phyloP scores from a whole-genome alignment of 2,329 filamentous ascomycete species.

The Alternaria dauci region DNA sequence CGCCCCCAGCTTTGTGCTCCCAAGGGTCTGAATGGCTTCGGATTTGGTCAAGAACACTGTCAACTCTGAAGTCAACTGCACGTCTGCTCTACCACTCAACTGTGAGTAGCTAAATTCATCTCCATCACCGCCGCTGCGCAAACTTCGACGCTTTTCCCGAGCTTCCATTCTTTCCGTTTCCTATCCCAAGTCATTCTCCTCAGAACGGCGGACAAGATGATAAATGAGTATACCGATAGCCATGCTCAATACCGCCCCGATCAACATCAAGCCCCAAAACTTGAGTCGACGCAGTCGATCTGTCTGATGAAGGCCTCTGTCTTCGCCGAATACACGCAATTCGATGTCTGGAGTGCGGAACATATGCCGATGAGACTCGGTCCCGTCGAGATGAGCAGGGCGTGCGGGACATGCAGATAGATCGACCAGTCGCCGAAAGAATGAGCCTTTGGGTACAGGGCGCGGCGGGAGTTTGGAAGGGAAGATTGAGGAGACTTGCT shows the following conservation, averaged over 20 bases:
- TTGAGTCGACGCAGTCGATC: not conserved
- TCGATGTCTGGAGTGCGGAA: slow-evolving; percentile 1
- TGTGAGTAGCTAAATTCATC: too few relatives aligned
- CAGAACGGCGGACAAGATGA: not conserved
- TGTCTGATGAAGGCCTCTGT: rapidly evolving
- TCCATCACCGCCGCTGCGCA: not conserved
- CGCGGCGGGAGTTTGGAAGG: not conserved
- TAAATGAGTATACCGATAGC: not conserved
- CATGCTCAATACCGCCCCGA: not conserved
- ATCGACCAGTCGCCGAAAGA: not conserved
- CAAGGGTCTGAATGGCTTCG: too few relatives aligned
- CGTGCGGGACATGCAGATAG: not conserved
- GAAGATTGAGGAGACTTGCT: not conserved
- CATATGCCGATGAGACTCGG: not conserved
- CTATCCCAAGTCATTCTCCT: not conserved
- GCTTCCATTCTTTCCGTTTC: too few relatives aligned
- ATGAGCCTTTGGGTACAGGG: not conserved
- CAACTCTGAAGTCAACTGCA: not conserved
- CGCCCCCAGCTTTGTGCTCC: not conserved
- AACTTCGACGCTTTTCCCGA: not conserved
- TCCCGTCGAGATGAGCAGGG: not conserved
- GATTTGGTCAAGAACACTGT: not conserved
- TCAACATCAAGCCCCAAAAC: not conserved
- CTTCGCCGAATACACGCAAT: not conserved
- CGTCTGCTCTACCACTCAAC: not conserved